Evolutionary conservation across 257 asterid genomes (phyloP).

Genomic region (Petunia axillaris): DNA sequence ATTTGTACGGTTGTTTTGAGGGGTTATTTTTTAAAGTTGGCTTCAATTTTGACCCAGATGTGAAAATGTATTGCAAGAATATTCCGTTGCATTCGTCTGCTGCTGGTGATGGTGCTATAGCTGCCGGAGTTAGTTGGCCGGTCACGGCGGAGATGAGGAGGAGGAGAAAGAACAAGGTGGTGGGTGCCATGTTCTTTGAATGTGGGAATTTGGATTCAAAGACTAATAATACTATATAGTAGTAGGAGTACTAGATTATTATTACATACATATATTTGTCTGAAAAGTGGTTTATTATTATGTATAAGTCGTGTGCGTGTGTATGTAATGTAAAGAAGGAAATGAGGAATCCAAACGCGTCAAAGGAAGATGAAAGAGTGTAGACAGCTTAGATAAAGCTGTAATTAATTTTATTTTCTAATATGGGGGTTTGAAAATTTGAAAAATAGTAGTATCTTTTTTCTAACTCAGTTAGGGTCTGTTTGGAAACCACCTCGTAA

Average conservation of each 20-base stretch:
- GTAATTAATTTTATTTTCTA: slow-evolving; percentile 24
- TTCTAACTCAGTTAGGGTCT: background rate
- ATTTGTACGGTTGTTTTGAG: slow-evolving; percentile 65
- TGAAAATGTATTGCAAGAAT: slow-evolving; percentile 57
- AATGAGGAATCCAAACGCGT: background rate
- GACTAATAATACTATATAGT: slow-evolving; percentile 21
- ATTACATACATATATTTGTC: background rate
- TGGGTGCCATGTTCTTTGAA: slow-evolving; percentile 42
- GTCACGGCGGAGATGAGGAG: slow-evolving; percentile 24
- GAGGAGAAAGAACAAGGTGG: slow-evolving; percentile 26
- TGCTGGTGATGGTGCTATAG: slow-evolving; percentile 51
- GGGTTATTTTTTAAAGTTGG: slow-evolving; percentile 50
- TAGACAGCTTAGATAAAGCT: slow-evolving; percentile 64
- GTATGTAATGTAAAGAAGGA: slow-evolving; percentile 22
- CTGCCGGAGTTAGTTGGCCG: slow-evolving; percentile 31
- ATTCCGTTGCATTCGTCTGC: slow-evolving; percentile 68
- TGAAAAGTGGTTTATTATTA: background rate
- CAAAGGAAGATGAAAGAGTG: slow-evolving; percentile 50
- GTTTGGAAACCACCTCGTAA: no score
- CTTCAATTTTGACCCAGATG: slow-evolving; percentile 48
- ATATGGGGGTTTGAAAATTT: background rate
- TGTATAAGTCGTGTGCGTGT: slow-evolving; percentile 25
- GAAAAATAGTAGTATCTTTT: background rate
- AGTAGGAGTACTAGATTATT: slow-evolving; percentile 24
- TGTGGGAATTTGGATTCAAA: slow-evolving; percentile 34